Conservation (phyloP, 306 rosid genomes). For the cucumber (Cucumis sativus) region DNA sequence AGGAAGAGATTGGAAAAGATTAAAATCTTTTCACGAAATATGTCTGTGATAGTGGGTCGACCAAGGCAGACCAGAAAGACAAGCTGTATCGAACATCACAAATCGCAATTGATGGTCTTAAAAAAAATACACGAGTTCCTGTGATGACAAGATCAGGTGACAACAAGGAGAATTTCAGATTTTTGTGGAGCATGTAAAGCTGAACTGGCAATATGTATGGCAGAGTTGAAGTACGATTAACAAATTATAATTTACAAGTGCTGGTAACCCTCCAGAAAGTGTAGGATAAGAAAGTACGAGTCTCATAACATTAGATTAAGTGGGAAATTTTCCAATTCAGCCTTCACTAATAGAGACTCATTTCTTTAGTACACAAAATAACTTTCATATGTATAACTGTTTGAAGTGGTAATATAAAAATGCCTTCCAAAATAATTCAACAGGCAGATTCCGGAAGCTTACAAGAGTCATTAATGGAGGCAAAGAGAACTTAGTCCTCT, state of each 20-base stretch:
- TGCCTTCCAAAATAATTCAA: background rate
- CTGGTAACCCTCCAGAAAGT: background rate
- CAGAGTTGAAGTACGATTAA: background rate
- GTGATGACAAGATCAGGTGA: background rate
- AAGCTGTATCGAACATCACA: background rate
- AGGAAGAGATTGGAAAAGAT: background rate
- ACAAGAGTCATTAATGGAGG: constrained; percentile 97
- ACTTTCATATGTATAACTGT: background rate
- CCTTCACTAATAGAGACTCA: background rate
- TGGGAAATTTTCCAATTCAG: background rate
- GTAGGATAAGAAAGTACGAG: background rate
- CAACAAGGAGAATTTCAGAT: background rate
- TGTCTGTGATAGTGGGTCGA: background rate
- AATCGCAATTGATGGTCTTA: background rate
- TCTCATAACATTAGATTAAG: background rate
- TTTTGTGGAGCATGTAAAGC: background rate
- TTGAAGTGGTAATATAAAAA: background rate
- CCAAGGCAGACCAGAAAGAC: background rate
- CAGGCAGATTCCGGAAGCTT: constrained; percentile 24
- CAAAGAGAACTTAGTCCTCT: constrained; percentile 66
- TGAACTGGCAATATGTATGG: background rate
- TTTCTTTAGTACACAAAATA: background rate
- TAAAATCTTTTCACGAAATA: background rate
- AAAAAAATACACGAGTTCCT: background rate
- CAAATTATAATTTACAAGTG: background rate